Evolutionary conservation across 1,139 yeast genomes (phyloP).

Genomic region (Yamadazyma aaseri): DNA sequence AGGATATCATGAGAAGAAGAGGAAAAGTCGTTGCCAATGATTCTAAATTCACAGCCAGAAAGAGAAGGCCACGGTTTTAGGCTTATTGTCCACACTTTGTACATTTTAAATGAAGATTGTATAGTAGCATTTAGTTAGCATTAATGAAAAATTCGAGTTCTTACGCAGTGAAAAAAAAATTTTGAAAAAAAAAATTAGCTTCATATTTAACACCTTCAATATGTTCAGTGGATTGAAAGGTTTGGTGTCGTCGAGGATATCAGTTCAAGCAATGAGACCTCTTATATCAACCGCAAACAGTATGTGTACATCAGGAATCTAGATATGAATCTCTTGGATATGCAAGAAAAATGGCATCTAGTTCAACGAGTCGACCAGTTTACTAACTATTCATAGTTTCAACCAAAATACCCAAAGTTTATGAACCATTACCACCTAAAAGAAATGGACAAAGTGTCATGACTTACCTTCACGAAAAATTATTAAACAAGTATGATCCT

Average conservation of each 20-base stretch:
- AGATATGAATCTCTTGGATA: too few relatives aligned
- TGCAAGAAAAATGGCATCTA: too few relatives aligned
- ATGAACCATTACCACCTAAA: conserved; percentile 51
- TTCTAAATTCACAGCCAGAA: conserved; percentile 90
- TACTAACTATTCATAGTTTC: conserved; percentile 8
- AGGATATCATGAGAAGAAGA: conserved; percentile 87
- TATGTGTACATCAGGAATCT: conserved; percentile 16
- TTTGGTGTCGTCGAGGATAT: conserved; percentile 4
- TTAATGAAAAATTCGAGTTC: not conserved
- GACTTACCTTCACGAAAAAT: conserved; percentile 47
- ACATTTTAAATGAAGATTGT: conserved; percentile 3
- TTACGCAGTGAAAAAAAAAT: conserved; percentile 6
- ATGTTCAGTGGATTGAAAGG: conserved; percentile 10
- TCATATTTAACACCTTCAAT: too few relatives aligned
- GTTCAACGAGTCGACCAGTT: too few relatives aligned
- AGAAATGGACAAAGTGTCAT: conserved; percentile 52
- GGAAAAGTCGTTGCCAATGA: conserved; percentile 89
- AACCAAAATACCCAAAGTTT: conserved; percentile 37
- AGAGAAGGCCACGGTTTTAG: conserved; percentile 81
- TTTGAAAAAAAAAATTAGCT: conserved; percentile 1
- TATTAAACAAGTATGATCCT: conserved; percentile 64
- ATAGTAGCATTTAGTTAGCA: conserved; percentile 9
- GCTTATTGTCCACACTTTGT: not conserved
- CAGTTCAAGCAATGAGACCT: conserved; percentile 4
- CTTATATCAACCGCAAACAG: conserved; percentile 18